Conservation (phyloP, 2,329 filamentous ascomycete species). For the Colletotrichum coccodes region DNA sequence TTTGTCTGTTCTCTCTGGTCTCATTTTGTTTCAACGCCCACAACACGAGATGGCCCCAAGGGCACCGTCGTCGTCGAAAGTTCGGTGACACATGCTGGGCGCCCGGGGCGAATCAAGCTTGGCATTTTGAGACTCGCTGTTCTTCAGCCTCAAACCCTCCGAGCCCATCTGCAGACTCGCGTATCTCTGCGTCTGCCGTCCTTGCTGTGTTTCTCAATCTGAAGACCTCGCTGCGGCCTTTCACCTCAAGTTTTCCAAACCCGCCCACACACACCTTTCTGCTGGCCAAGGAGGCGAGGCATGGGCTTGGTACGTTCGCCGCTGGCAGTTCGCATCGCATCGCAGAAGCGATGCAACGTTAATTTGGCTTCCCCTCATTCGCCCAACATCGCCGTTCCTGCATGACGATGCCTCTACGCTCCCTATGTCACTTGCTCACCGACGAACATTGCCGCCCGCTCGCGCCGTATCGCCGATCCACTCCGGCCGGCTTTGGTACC, state of each 20-base stretch:
- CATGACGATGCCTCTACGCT: slow-evolving; percentile 1
- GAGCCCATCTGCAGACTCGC: slow-evolving; percentile 13
- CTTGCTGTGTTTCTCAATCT: slow-evolving; percentile 20
- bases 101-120: slow-evolving; percentile 19
- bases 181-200: background rate
- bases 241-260: slow-evolving; percentile 20
- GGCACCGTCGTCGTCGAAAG: slow-evolving; percentile 8
- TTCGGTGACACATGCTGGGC: slow-evolving; percentile 24
- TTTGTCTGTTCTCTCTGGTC: background rate
- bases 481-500: background rate
- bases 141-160: slow-evolving; percentile 29
- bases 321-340: background rate
- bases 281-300: slow-evolving; percentile 1
- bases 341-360: slow-evolving; percentile 21
- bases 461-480: slow-evolving; percentile 8
- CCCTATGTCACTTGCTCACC: background rate
- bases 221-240: slow-evolving; percentile 30
- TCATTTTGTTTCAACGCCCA: slow-evolving; percentile 26
- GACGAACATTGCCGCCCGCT: background rate
- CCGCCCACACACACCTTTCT: background rate
- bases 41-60: slow-evolving; percentile 17
- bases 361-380: slow-evolving; percentile 13
- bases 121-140: slow-evolving; percentile 30
- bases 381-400: slow-evolving; percentile 1
- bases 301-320: background rate